phyloP scores from a whole-genome alignment of 495 filamentous ascomycete species.

The Entonaema liquescens region DNA sequence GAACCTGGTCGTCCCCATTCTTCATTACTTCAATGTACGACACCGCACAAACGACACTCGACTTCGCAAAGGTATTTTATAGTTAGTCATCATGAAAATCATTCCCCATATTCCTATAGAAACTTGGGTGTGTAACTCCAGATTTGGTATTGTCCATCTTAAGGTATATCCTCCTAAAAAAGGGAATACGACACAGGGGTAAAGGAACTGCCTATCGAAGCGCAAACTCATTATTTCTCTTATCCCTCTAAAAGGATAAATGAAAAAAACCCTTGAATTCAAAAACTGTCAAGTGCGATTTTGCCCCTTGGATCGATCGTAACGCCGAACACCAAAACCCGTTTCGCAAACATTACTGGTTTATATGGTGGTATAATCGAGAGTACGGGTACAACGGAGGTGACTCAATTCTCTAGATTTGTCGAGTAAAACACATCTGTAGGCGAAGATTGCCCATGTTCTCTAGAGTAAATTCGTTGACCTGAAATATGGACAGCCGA shows the following conservation, averaged over 20 bases:
- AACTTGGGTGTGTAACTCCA: conserved; percentile 2
- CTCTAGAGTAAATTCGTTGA: background rate
- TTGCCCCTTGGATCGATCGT: background rate
- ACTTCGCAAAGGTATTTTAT: background rate
- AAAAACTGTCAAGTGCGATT: background rate
- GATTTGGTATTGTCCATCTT: background rate
- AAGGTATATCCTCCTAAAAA: background rate
- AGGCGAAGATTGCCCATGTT: background rate
- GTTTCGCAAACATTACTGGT: background rate
- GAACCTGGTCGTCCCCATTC: background rate
- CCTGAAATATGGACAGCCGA: conserved; percentile 7
- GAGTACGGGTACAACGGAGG: conserved; percentile 3
- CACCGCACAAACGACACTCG: background rate
- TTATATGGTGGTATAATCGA: background rate
- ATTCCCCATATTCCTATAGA: background rate
- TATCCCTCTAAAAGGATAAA: background rate
- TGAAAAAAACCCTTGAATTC: background rate
- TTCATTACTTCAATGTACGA: background rate
- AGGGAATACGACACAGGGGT: background rate
- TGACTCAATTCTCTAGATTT: conserved; percentile 1
- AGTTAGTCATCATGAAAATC: background rate
- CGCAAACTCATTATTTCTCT: background rate
- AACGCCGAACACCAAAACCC: conserved; percentile 2
- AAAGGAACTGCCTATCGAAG: background rate
- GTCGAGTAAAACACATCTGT: background rate